Percentiles rank a stretch among this genome's conserved stretches.
Conservation (phyloP, 2,329 filamentous ascomycete genomes). For the Aspergillus ibericus region DNA sequence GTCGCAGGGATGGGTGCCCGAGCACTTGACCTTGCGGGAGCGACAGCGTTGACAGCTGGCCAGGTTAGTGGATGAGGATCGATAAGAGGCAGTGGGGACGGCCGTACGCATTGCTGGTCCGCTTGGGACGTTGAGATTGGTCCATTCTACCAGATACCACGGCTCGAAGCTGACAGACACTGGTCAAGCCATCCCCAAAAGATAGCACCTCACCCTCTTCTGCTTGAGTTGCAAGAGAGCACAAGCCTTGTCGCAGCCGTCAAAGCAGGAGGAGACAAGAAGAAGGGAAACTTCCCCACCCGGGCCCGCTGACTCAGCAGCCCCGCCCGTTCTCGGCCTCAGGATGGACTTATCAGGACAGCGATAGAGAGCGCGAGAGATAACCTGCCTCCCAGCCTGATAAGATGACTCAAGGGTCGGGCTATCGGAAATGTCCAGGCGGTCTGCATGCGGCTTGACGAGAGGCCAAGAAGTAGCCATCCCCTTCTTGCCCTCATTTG, state of each 20-base stretch:
- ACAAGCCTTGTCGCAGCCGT: background rate
- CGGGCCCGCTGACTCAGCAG: constrained; percentile 7
- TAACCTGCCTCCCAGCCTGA: background rate
- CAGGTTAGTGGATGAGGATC: background rate
- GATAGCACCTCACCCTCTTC: background rate
- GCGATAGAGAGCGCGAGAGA: too few relatives aligned
- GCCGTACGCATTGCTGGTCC: constrained; percentile 24
- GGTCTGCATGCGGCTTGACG: too few relatives aligned
- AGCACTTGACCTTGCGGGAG: constrained; percentile 42
- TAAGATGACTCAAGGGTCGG: too few relatives aligned
- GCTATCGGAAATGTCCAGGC: too few relatives aligned
- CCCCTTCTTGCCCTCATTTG: too few relatives aligned
- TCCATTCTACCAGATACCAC: constrained; percentile 9
- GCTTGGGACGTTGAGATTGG: constrained; percentile 15
- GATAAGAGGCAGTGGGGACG: background rate
- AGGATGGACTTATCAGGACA: background rate
- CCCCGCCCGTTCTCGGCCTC: constrained; percentile 6
- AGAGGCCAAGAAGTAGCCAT: too few relatives aligned
- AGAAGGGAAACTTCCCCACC: background rate
- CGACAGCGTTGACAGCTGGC: constrained; percentile 41
- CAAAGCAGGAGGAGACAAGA: background rate
- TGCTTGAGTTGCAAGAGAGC: background rate
- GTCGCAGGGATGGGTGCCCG: constrained; percentile 38
- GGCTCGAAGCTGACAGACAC: too few relatives aligned
- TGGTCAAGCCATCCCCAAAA: background rate